Base-by-base conservation (phyloP, 2,329 filamentous ascomycete genomes). In the Chlorencoelia australis region DNA sequence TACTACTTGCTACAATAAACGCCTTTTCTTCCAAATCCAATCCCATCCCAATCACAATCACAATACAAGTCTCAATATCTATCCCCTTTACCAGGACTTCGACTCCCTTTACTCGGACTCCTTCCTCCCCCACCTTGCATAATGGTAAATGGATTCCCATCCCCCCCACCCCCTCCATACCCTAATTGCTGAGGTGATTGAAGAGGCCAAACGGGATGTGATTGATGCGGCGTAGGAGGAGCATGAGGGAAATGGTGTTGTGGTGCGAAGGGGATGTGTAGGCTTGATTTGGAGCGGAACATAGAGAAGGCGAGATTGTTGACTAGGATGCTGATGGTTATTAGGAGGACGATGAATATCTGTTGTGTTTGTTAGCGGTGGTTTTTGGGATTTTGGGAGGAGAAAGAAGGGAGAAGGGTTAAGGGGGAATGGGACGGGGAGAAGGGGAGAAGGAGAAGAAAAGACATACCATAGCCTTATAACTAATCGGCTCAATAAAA, bases 401-500 rank as follows among this genome's bases (percentile, higher is more conserved):
- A 5, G 13, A 10, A 7, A n/a, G 17, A 14, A 10, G 17, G 4
- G 11, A n/a, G 18, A 6, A 6, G 30, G 17, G 21, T 14, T 16
- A 6, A 19, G 20, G 8, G 7, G 9, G 20, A 16, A 3, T 10
- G 10, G 11, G 6, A 9, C 15, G 17, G 3, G 6, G 13, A 10
- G 8, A n/a, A 24, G n/a, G 8, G 16, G 20, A n/a, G 11, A 4
- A 5, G 11, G 7, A 21, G 16, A n/a, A 28, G 21, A 7, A 26
- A 16, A 37, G 26, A 59, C 64, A 44, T 67, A 77, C 74, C 68
- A 83, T 79, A 8, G 77, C 73, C 60, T 95, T 95, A 60, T 85
- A 81, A 45, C 82, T 86, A 59, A 96, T 88, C 5, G 84, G 79
- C 50, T 94, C 86, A 4, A 94, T 79, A 58, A 96, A 95, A 52